Percentiles rank a stretch among this genome's conserved stretches.
Evolutionary conservation across 192 early-diverging fungal genomes (phyloP).

Genomic region (Umbelopsis vinacea): DNA sequence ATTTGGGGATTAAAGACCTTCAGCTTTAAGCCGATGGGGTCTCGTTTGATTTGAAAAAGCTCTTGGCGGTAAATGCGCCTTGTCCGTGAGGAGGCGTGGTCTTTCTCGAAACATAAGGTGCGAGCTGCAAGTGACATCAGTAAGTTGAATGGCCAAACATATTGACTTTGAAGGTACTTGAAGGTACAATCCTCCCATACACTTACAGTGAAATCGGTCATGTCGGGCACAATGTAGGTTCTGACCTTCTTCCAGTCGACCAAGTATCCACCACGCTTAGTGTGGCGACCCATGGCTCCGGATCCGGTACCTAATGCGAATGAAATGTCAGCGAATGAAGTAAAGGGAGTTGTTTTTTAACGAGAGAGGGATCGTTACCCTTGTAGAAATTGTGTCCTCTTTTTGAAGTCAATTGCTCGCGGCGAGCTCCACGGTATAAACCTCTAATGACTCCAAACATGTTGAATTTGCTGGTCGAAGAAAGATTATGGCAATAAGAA

Average conservation of each 20-base stretch:
- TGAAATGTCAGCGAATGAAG: not conserved
- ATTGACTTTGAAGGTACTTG: too few species aligned
- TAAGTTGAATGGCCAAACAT: not conserved
- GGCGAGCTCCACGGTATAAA: conserved; percentile 57
- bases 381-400: conserved; percentile 66
- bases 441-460: conserved; percentile 64
- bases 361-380: conserved; percentile 32
- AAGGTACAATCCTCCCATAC: too few species aligned
- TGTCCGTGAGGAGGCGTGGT: conserved; percentile 30
- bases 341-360: not conserved
- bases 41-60: conserved; percentile 40
- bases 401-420: conserved; percentile 58
- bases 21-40: not conserved
- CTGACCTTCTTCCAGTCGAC: conserved; percentile 65
- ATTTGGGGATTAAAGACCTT: not conserved
- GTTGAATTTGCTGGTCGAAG: not conserved
- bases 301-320: conserved; percentile 54
- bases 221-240: conserved; percentile 63
- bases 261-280: conserved; percentile 62
- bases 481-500: not conserved
- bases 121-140: conserved; percentile 22
- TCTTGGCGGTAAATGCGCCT: conserved; percentile 49
- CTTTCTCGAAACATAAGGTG: conserved; percentile 49
- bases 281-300: conserved; percentile 67
- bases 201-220: conserved; percentile 56